Base-by-base conservation (phyloP, 192 early-diverging fungal genomes). In the Coemansia brasiliensis region DNA sequence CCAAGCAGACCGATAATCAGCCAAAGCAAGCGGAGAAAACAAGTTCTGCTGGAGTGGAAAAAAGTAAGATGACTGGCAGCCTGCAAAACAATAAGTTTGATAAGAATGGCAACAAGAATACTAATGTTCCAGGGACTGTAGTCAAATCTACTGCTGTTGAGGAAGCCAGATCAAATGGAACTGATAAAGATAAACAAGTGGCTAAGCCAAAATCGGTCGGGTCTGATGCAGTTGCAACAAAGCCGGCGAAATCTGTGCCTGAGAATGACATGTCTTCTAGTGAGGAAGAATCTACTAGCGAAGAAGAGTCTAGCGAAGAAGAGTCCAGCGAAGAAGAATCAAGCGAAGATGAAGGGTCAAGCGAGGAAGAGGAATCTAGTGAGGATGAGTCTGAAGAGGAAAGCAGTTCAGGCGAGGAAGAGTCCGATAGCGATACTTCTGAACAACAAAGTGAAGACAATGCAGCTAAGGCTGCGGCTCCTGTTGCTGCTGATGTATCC, bases 321-420 rank as follows among this genome's bases (percentile, higher is more conserved):
- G 59, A 39, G n/a, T 63, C 52, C 6, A 45, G 55, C 11, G 56
- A 44, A 17, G 41, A 43, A 3, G 56, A 48, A 10, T 38, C 49
- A 13, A 17, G 24, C 26, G 46, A 18, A 6, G 27, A 12, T 21
- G 42, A 59, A 37, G 46, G 27, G 46, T 49, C 46, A 5, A 49
- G 46, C 24, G 46, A 49, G 21, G 46, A 49, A 12, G 46, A 49
- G 20, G 48, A 50, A 6, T 48, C 56, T 10, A 25, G 41, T 12
- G 44, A 48, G 2, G 52, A 63, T 6, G 52, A 26, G 48, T 63
- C 52, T 3, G 38, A 40, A n/a, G 51, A 61, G 24, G 42, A 64
- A 15, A 32, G 26, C 26, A 57, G 48, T 26, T 56, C 65, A 1
- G 46, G 29, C 20, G 59, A 61, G 5, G 21, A 40, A 2, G 27